Percentiles rank a stretch among this genome's conserved stretches.
Conservation (phyloP, 1,284 basidiomycete species). For the Meira miltonrushii region DNA sequence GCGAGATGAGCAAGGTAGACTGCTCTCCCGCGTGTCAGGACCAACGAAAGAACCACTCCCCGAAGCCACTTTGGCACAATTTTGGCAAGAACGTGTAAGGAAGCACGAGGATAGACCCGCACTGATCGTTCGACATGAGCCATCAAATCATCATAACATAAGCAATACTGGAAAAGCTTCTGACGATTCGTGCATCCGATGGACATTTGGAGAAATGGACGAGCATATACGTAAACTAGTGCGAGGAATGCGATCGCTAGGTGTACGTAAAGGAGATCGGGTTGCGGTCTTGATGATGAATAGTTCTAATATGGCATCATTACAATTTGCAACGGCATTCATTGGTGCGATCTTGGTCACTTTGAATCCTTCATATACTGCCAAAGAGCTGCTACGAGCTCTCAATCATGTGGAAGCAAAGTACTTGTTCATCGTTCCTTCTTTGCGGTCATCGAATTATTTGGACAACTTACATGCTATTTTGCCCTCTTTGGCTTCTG, state of each 20-base stretch:
- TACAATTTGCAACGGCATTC: slow-evolving; percentile 76
- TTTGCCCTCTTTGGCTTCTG: slow-evolving; percentile 60
- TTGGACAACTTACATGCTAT: slow-evolving; percentile 56
- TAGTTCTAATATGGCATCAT: slow-evolving; percentile 66
- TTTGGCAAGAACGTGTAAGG: slow-evolving; percentile 62
- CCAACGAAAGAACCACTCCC: slow-evolving; percentile 62
- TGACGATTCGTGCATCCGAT: slow-evolving; percentile 62
- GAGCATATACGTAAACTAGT: slow-evolving; percentile 65
- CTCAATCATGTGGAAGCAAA: slow-evolving; percentile 66
- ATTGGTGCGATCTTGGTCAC: slow-evolving; percentile 75
- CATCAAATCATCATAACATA: slow-evolving; percentile 34
- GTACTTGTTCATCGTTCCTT: slow-evolving; percentile 68
- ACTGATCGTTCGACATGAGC: slow-evolving; percentile 64
- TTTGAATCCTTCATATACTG: slow-evolving; percentile 72
- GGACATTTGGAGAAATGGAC: slow-evolving; percentile 70
- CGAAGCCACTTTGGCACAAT: slow-evolving; percentile 62
- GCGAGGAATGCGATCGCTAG: slow-evolving; percentile 63
- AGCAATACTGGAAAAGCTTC: slow-evolving; percentile 58
- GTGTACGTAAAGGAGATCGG: slow-evolving; percentile 70
- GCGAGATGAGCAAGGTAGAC: slow-evolving; percentile 6
- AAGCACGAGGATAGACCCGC: slow-evolving; percentile 61
- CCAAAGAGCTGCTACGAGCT: slow-evolving; percentile 63
- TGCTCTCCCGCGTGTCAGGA: slow-evolving; percentile 55
- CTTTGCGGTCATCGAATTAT: slow-evolving; percentile 46
- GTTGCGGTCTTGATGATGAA: slow-evolving; percentile 71